phyloP scores from a whole-genome alignment of 768 basidiomycete species.

The Podaxis mareebaensis region DNA sequence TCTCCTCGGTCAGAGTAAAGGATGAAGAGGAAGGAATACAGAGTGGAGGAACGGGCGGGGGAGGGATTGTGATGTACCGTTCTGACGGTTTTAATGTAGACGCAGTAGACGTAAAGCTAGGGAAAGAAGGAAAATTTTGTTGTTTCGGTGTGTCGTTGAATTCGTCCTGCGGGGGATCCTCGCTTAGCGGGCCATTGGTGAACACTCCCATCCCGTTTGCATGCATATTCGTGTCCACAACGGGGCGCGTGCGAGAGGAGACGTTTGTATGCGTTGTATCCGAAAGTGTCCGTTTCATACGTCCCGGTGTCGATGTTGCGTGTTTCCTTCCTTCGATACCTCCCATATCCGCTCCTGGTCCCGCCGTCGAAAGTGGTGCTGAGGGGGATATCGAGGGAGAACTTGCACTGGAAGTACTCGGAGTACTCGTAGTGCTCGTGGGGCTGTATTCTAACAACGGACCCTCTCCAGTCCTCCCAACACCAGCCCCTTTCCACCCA shows the following conservation, averaged over 20 bases:
- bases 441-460: neutral
- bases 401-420: neutral
- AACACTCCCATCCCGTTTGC: neutral
- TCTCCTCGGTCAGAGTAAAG: neutral
- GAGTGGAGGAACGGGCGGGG: neutral
- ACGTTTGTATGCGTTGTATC: neutral
- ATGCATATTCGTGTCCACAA: neutral
- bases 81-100: neutral
- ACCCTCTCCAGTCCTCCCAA: constrained; percentile 22
- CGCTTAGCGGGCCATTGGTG: neutral
- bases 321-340: too few relatives aligned
- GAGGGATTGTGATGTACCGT: constrained; percentile 9
- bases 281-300: too few relatives aligned
- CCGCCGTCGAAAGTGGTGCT: too few relatives aligned
- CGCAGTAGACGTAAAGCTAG: neutral
- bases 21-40: neutral
- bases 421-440: neutral
- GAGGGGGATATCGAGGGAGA: too few relatives aligned
- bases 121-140: neutral
- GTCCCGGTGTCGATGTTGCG: too few relatives aligned
- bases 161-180: neutral
- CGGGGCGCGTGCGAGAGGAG: neutral
- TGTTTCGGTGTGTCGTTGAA: neutral
- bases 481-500: constrained; percentile 42
- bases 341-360: too few relatives aligned